These are phyloP conservation scores for Macadamia integrifolia DNA, from an alignment of 164 flowering plant genomes.

Conservation along the genomic window DNA sequence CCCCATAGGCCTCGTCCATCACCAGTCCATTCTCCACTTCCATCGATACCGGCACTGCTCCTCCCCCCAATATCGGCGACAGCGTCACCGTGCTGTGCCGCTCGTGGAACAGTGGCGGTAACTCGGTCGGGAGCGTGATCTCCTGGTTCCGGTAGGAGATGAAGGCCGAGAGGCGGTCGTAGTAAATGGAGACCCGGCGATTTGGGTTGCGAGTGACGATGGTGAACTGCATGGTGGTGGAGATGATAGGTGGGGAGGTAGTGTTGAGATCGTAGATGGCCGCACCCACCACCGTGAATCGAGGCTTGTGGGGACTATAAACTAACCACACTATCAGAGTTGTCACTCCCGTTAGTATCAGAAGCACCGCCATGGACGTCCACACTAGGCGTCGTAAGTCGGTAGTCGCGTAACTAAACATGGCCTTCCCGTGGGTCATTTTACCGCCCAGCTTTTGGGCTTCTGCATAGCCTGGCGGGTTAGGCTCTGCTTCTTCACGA, in stretches of 20 bases:
- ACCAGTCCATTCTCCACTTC: constrained; percentile 52
- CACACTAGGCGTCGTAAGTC: no score
- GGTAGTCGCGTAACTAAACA: no score
- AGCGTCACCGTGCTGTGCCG: constrained; percentile 49
- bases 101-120: constrained; percentile 57
- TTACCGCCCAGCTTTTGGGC: no score
- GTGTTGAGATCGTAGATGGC: constrained; percentile 56
- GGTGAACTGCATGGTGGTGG: constrained; percentile 75
- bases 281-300: constrained; percentile 58
- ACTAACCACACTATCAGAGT: constrained; percentile 57
- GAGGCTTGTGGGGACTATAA: constrained; percentile 68
- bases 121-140: constrained; percentile 45
- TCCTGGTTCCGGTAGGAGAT: constrained; percentile 53
- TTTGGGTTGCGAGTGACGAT: constrained; percentile 66
- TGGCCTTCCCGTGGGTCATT: no score
- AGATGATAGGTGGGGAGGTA: constrained; percentile 38
- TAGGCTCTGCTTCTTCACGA: no score
- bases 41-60: constrained; percentile 44
- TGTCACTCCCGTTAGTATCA: constrained; percentile 52
- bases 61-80: constrained; percentile 55
- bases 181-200: constrained; percentile 46
- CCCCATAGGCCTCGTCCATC: constrained; percentile 58
- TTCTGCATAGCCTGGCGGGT: no score
- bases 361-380: constrained; percentile 20
- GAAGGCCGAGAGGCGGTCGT: constrained; percentile 49